Percentiles rank a stretch among this genome's conserved stretches.
These are phyloP conservation scores for Tetragonia tetragonoides DNA, from an alignment of 148 eudicot species.

Conservation along the genomic window DNA sequence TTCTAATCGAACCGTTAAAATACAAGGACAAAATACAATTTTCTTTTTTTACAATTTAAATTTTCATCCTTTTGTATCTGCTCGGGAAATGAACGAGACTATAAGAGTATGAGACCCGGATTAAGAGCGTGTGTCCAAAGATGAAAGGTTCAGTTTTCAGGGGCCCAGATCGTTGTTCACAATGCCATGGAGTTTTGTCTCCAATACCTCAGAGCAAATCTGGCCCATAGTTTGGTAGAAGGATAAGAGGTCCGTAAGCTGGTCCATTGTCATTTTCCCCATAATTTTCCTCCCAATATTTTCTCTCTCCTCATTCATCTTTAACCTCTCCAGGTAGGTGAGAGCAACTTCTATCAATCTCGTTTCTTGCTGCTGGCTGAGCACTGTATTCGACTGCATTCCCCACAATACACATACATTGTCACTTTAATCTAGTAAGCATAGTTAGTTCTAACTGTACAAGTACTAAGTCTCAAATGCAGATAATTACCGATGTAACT, in stretches of 20 bases:
- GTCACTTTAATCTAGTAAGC: too few species aligned
- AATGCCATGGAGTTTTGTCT: conserved; percentile 45
- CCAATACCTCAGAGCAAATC: conserved; percentile 56
- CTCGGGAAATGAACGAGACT: too few species aligned
- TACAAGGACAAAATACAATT: background rate
- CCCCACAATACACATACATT: background rate
- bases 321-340: conserved; percentile 42
- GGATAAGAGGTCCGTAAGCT: conserved; percentile 50
- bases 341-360: conserved; percentile 65
- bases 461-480: too few species aligned
- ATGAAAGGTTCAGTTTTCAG: background rate
- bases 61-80: too few species aligned
- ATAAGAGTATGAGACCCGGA: too few species aligned
- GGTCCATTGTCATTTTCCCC: conserved; percentile 61
- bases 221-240: conserved; percentile 75
- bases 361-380: conserved; percentile 50
- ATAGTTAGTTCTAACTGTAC: too few species aligned
- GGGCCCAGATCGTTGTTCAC: conserved; percentile 29
- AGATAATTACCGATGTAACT: too few species aligned
- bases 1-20: too few species aligned
- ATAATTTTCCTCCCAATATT: conserved; percentile 54
- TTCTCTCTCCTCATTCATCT: conserved; percentile 49
- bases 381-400: conserved; percentile 59
- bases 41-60: too few species aligned
- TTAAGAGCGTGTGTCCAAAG: background rate